Conservation (phyloP, 2,329 filamentous ascomycete genomes). For the Aspergillus arachidicola region DNA sequence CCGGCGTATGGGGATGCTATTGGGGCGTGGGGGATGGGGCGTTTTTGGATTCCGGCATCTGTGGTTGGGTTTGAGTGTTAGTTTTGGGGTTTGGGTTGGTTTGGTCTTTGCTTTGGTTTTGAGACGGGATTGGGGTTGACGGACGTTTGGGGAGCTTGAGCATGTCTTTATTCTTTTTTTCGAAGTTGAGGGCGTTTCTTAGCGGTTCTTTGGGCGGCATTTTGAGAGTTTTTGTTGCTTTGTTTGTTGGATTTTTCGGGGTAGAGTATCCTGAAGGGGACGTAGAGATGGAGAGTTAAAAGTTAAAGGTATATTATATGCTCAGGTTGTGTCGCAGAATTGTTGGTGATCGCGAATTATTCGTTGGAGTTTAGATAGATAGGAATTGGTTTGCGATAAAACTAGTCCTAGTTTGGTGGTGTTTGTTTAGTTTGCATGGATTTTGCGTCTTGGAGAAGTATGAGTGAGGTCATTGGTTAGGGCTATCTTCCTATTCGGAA, state of each 20-base stretch:
- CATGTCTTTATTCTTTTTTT: conserved; percentile 42
- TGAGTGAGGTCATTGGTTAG: neutral
- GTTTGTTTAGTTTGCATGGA: conserved; percentile 6
- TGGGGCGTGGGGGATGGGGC: conserved; percentile 60
- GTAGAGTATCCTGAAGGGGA: too few relatives aligned
- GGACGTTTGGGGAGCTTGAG: conserved; percentile 41
- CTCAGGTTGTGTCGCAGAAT: neutral
- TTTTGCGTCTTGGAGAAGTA: neutral
- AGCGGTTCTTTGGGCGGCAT: conserved; percentile 20
- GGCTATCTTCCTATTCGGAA: neutral
- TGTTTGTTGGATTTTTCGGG: neutral
- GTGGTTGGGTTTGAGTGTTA: neutral
- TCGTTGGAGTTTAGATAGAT: neutral
- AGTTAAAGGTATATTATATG: neutral
- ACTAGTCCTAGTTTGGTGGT: neutral
- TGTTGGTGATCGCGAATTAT: neutral
- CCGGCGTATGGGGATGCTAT: conserved; percentile 57
- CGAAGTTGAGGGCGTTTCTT: conserved; percentile 37
- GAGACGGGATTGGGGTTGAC: neutral
- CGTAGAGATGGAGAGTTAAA: neutral
- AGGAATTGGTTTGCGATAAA: conserved; percentile 1
- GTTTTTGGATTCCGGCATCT: conserved; percentile 56
- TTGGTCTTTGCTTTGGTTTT: neutral
- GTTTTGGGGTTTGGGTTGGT: neutral
- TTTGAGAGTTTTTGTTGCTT: neutral